Percentiles rank a stretch among this genome's conserved stretches.
Conservation (phyloP, 257 asterid genomes). For the Gentiana macrophylla region DNA sequence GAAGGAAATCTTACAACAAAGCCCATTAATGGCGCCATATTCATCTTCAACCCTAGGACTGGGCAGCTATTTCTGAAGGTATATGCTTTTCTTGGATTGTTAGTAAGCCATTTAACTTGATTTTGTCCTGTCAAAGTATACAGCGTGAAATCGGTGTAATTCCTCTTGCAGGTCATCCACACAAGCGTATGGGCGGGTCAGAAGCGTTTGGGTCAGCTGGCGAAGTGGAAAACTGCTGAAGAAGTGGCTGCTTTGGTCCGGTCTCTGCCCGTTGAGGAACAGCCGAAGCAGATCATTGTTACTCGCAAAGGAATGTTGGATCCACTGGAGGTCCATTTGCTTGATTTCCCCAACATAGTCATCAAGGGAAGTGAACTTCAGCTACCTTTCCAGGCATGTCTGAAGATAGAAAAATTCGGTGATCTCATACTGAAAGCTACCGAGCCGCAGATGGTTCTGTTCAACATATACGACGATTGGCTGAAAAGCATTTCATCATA, state of each 20-base stretch:
- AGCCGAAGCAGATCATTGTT: constrained; percentile 93
- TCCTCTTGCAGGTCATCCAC: constrained; percentile 69
- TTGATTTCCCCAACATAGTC: constrained; percentile 94
- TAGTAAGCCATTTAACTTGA: not conserved
- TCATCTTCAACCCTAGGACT: constrained; percentile 91
- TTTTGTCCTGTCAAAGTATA: not conserved
- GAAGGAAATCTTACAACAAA: constrained; percentile 97
- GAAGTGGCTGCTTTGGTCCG: constrained; percentile 98
- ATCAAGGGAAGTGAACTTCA: constrained; percentile 99
- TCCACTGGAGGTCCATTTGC: constrained; percentile 96
- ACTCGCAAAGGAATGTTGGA: constrained; percentile 99
- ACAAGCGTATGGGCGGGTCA: constrained; percentile 99
- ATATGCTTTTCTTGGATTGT: constrained; percentile 3
- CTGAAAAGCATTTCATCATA: constrained; percentile 88
- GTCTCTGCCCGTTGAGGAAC: constrained; percentile 96
- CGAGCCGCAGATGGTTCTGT: constrained; percentile 97
- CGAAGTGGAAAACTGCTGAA: constrained; percentile 99
- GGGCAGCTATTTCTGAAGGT: constrained; percentile 95
- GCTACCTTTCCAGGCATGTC: constrained; percentile 99
- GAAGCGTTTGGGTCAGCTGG: constrained; percentile 97
- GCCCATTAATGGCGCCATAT: constrained; percentile 97
- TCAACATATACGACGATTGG: constrained; percentile 98
- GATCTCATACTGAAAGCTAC: constrained; percentile 96
- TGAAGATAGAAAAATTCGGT: constrained; percentile 97
- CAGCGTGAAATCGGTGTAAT: not conserved